phyloP scores from a whole-genome alignment of 345 rosid genomes.

The Hirschfeldia incana region DNA sequence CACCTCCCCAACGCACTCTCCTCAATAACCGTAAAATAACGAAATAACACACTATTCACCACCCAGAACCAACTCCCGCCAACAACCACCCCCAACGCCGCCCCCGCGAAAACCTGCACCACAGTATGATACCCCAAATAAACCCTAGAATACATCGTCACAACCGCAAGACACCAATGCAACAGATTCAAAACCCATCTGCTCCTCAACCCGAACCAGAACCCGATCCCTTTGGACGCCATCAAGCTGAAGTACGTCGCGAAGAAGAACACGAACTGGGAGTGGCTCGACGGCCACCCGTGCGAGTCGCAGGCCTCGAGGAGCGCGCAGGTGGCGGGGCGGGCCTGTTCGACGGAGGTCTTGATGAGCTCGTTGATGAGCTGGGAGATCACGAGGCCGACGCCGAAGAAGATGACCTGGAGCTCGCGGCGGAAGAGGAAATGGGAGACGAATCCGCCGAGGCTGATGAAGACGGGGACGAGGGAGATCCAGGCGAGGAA shows the following conservation, averaged over 20 bases:
- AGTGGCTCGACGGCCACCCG: slow-evolving; percentile 98
- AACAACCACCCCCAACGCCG: slow-evolving; percentile 57
- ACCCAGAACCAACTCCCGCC: slow-evolving; percentile 84
- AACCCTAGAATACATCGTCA: slow-evolving; percentile 91
- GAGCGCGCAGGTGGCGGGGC: slow-evolving; percentile 77
- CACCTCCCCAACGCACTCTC: slow-evolving; percentile 74
- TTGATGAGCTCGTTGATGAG: slow-evolving; percentile 77
- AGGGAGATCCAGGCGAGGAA: slow-evolving; percentile 94
- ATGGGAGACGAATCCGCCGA: slow-evolving; percentile 88
- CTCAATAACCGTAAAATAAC: slow-evolving; percentile 71
- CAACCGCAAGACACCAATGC: slow-evolving; percentile 65
- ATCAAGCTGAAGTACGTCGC: slow-evolving; percentile 62
- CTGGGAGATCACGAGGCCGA: slow-evolving; percentile 82
- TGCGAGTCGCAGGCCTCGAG: slow-evolving; percentile 96
- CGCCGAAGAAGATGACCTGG: slow-evolving; percentile 79
- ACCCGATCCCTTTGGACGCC: slow-evolving; percentile 61
- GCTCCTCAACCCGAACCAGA: slow-evolving; percentile 50
- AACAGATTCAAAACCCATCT: slow-evolving; percentile 48
- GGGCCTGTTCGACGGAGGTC: slow-evolving; percentile 72
- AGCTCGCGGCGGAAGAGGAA: slow-evolving; percentile 93
- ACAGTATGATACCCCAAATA: slow-evolving; percentile 89
- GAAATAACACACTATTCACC: slow-evolving; percentile 53
- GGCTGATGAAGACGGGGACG: slow-evolving; percentile 79
- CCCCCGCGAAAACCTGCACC: slow-evolving; percentile 88
- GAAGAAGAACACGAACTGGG: slow-evolving; percentile 90